phyloP scores from a whole-genome alignment of 1,284 basidiomycete genomes.

The Amylostereum areolatum region DNA sequence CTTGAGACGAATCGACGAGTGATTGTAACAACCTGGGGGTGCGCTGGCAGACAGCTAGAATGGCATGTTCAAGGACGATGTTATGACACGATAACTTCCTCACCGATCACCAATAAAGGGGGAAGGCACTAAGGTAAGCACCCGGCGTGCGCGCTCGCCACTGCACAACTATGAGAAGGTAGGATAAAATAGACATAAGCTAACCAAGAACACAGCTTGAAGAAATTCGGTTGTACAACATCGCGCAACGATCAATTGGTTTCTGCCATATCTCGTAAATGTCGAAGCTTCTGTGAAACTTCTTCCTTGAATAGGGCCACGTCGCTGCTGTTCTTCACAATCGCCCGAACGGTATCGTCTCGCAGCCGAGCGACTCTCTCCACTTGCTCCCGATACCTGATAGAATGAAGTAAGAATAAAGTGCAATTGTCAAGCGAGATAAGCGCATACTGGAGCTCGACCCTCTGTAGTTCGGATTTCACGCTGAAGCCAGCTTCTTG shows the following conservation, averaged over 20 bases:
- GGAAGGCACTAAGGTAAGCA: no score
- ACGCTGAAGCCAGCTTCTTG: neutral
- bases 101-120: no score
- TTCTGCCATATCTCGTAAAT: constrained; percentile 63
- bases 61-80: no score
- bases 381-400: constrained; percentile 69
- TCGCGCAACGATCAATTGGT: constrained; percentile 23
- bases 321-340: constrained; percentile 75
- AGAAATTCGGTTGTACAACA: no score
- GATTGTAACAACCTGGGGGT: no score
- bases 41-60: no score
- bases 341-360: constrained; percentile 73
- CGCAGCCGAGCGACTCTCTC: constrained; percentile 64
- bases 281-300: constrained; percentile 60
- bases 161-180: no score
- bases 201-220: no score
- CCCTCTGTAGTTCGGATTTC: neutral
- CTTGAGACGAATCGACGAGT: no score
- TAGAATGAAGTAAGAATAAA: constrained; percentile 2
- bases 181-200: no score
- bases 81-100: no score
- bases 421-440: constrained; percentile 1
- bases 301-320: constrained; percentile 73
- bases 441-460: neutral
- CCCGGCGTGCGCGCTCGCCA: no score